Evolutionary conservation across 495 filamentous ascomycete genomes (phyloP).

Genomic region (Extremus antarcticus): DNA sequence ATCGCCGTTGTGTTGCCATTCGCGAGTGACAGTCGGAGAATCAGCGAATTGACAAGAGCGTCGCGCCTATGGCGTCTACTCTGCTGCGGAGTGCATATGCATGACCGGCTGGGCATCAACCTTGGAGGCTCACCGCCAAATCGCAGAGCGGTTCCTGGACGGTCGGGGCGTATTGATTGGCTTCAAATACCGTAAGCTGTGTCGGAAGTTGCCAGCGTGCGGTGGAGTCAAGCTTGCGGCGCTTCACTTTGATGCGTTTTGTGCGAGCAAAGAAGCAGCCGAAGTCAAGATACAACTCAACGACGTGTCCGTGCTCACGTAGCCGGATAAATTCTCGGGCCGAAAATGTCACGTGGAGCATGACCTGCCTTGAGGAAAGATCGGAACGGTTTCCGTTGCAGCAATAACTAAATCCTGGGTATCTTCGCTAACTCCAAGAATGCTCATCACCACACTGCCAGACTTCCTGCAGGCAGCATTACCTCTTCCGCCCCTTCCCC

Average conservation of each 20-base stretch:
- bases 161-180: no score
- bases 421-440: constrained; percentile 8
- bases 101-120: not conserved
- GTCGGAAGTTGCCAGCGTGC: not conserved
- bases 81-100: not conserved
- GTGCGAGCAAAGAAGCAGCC: no score
- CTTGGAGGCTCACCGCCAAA: not conserved
- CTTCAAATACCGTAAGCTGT: no score
- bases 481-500: constrained; percentile 38
- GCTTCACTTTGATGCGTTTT: no score
- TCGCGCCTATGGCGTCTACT: not conserved
- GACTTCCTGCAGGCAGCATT: no score
- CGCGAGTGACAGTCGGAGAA: not conserved
- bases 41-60: not conserved
- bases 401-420: not conserved
- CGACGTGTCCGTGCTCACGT: no score
- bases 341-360: not conserved
- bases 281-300: no score
- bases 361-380: no score
- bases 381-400: no score
- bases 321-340: no score
- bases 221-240: not conserved
- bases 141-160: not conserved
- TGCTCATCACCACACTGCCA: not conserved
- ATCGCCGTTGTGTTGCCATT: not conserved